Percentiles rank a stretch among this genome's conserved stretches.
phyloP scores from a whole-genome alignment of 2,329 filamentous ascomycete species.

The Trichoderma semiorbis region DNA sequence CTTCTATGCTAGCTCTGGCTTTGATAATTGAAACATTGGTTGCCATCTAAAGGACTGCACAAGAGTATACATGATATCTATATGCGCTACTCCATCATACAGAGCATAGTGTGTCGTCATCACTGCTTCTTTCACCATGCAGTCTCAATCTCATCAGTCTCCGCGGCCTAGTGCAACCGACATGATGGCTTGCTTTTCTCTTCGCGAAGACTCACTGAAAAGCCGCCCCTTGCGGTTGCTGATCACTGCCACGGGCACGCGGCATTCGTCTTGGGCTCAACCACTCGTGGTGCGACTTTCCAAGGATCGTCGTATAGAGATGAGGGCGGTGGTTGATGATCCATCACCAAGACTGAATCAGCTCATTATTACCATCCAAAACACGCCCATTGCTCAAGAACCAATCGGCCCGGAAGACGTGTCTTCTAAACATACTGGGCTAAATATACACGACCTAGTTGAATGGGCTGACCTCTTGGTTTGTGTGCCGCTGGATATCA shows the following conservation, averaged over 20 bases:
- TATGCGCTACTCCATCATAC: neutral
- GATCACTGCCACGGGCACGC: slow-evolving; percentile 61
- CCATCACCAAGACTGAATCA: slow-evolving; percentile 60
- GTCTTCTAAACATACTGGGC: slow-evolving; percentile 31
- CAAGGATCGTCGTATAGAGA: slow-evolving; percentile 60
- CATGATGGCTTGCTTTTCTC: slow-evolving; percentile 35
- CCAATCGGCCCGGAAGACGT: slow-evolving; percentile 24
- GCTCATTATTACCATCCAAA: slow-evolving; percentile 59
- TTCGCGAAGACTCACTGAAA: slow-evolving; percentile 35
- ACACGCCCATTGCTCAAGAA: slow-evolving; percentile 40
- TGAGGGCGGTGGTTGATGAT: slow-evolving; percentile 62
- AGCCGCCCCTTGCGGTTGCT: slow-evolving; percentile 57
- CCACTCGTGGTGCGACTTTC: slow-evolving; percentile 64
- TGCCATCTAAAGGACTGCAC: neutral
- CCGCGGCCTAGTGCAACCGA: slow-evolving; percentile 32
- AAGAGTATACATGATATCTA: neutral
- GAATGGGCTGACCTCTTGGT: slow-evolving; percentile 87
- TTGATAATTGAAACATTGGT: neutral
- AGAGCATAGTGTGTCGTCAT: neutral
- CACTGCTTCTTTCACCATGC: slow-evolving; percentile 29
- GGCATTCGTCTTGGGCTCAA: slow-evolving; percentile 63
- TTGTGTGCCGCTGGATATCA: slow-evolving; percentile 78
- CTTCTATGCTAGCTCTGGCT: neutral
- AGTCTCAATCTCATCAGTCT: slow-evolving; percentile 32
- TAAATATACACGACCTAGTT: slow-evolving; percentile 63